Base-by-base conservation (phyloP, 768 basidiomycete species). In the Gyrodon lividus region DNA sequence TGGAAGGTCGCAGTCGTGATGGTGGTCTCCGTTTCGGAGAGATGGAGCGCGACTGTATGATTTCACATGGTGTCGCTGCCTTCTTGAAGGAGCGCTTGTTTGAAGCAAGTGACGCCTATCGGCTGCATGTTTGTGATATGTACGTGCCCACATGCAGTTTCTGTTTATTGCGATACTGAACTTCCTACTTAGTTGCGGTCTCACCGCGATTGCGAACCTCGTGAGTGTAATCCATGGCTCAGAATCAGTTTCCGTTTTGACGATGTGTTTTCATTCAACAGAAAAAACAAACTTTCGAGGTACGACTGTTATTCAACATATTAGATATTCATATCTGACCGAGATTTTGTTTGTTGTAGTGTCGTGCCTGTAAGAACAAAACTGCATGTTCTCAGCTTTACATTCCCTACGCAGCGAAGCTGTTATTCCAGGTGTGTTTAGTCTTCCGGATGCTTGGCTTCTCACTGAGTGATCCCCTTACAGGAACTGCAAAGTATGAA, bases 31-130 rank as follows among this genome's bases (percentile, higher is more conserved):
- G 97, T 64, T 99, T 99, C 78, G 97, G 97, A 78, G 97, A 99
- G 80, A 99, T 99, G 97, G 97, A 99, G 68, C 91, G 93, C 69
- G 96, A 98, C 82, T 98, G 97, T 70, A 99, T 99, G 97, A 96
- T 99, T 55, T 97, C 97, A 20, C 97, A 99, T 75, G 97, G 97
- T 67, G 94, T 98, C 57, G 96, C 97, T 41, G 92, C 84, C 2
- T 98, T 98, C 84, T 72, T 98, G 72, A 98, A 98, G 73, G 97
- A 98, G 74, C 87, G 97, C 51, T 76, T 98, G 68, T 94, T 94
- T 61, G 92, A 94, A 66, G 92, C 90, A 26, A 91, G 89, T 65
- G 87, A 94, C 68, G 92, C 91, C 9, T 96, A 96, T 71, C 86
- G 95, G 38, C 72, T 98, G 33, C 95, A 98, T 66, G 92, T 97